Conservation (phyloP, 257 asterid species). For the Solanum neorickii region DNA sequence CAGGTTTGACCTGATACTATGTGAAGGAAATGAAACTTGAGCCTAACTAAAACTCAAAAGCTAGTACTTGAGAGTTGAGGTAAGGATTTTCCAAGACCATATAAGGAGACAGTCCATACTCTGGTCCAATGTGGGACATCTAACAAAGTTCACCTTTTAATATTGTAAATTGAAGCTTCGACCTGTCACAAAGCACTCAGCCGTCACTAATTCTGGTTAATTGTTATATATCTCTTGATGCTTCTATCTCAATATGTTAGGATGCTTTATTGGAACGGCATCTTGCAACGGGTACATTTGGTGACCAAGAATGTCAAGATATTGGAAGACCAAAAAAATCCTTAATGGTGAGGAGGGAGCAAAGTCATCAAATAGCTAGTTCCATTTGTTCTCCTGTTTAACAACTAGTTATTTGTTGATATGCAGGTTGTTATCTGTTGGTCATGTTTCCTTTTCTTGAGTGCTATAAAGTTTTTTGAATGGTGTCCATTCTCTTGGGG, state of each 20-base stretch:
- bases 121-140: neutral
- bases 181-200: neutral
- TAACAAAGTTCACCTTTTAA: neutral
- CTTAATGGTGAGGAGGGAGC: slow-evolving; percentile 33
- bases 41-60: neutral
- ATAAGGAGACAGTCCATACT: neutral
- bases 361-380: neutral
- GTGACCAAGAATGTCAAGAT: slow-evolving; percentile 27
- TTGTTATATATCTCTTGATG: neutral
- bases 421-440: slow-evolving; percentile 55
- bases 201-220: neutral
- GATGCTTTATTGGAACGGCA: slow-evolving; percentile 68
- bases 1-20: neutral
- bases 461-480: slow-evolving; percentile 26
- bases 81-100: neutral
- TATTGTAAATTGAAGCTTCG: neutral
- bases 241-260: slow-evolving; percentile 4
- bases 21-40: neutral
- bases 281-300: slow-evolving; percentile 49
- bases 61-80: neutral
- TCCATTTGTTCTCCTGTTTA: neutral
- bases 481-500: slow-evolving; percentile 57
- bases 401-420: neutral
- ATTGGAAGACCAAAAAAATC: slow-evolving; percentile 58
- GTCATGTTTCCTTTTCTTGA: slow-evolving; percentile 44